phyloP scores from a whole-genome alignment of 352 stramenopile genomes.

The Pythium pyrilobum region DNA sequence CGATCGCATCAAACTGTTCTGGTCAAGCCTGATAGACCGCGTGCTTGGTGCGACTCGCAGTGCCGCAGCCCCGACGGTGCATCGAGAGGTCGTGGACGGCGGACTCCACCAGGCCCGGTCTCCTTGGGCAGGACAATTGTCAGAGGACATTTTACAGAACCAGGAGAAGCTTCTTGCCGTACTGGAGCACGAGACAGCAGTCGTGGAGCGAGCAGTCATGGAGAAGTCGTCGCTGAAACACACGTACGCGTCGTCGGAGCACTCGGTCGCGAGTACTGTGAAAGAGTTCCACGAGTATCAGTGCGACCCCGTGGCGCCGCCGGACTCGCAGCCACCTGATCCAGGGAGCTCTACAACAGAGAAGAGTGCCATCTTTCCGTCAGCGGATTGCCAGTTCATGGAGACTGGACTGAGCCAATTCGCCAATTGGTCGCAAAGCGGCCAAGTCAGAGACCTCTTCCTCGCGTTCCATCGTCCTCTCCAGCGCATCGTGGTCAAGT shows the following conservation, averaged over 20 bases:
- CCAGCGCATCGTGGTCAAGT: slow-evolving; percentile 47
- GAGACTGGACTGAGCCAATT: slow-evolving; percentile 21
- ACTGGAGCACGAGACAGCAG: slow-evolving; percentile 70
- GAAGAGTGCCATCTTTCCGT: background rate
- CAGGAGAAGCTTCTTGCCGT: slow-evolving; percentile 76
- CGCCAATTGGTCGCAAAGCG: slow-evolving; percentile 40
- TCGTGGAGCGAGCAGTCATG: slow-evolving; percentile 74
- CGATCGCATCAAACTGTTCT: slow-evolving; percentile 45
- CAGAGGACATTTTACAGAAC: slow-evolving; percentile 79
- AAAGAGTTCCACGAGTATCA: slow-evolving; percentile 59
- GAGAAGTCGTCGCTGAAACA: slow-evolving; percentile 74
- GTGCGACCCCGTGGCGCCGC: slow-evolving; percentile 51
- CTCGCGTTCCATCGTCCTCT: slow-evolving; percentile 44
- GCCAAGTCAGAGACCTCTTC: slow-evolving; percentile 63
- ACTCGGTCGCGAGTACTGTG: slow-evolving; percentile 9
- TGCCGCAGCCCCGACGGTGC: background rate
- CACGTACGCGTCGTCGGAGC: slow-evolving; percentile 40
- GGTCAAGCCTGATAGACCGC: slow-evolving; percentile 37
- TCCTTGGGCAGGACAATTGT: slow-evolving; percentile 57
- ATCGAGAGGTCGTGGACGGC: slow-evolving; percentile 1
- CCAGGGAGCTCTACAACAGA: background rate
- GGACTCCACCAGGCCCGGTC: slow-evolving; percentile 5
- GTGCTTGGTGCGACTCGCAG: background rate
- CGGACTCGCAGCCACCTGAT: slow-evolving; percentile 12
- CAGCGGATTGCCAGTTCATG: background rate